Evolutionary conservation across 2,329 filamentous ascomycete genomes (phyloP).

Genomic region (Talaromyces piceae): DNA sequence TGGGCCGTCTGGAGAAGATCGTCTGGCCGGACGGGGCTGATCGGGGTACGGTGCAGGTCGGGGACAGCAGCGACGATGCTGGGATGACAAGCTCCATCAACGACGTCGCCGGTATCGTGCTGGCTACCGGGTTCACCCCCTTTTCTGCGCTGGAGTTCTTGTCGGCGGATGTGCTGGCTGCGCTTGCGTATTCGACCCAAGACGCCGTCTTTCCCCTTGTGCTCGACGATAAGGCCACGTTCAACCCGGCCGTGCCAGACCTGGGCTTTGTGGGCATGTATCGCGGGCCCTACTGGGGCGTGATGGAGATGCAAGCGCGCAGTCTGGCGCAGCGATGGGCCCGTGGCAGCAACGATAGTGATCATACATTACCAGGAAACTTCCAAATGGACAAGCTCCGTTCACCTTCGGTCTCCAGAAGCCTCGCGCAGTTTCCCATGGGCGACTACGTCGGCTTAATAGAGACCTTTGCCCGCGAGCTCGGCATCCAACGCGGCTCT

Average conservation of each 20-base stretch:
- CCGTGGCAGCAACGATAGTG: slow-evolving; percentile 18
- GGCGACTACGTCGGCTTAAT: slow-evolving; percentile 71
- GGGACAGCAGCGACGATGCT: slow-evolving; percentile 13
- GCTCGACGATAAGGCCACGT: slow-evolving; percentile 60
- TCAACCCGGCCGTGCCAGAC: slow-evolving; percentile 53
- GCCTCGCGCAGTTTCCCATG: slow-evolving; percentile 65
- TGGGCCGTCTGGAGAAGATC: slow-evolving; percentile 10
- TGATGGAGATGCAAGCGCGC: slow-evolving; percentile 79
- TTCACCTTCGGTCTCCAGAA: background rate
- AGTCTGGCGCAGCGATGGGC: slow-evolving; percentile 57
- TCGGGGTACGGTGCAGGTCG: slow-evolving; percentile 9
- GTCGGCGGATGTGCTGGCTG: slow-evolving; percentile 46
- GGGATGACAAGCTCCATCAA: slow-evolving; percentile 38
- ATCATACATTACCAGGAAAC: slow-evolving; percentile 19
- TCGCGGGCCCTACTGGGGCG: slow-evolving; percentile 75
- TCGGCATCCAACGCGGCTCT: slow-evolving; percentile 43
- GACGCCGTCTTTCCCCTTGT: slow-evolving; percentile 55
- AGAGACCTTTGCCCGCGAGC: slow-evolving; percentile 57
- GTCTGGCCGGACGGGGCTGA: slow-evolving; percentile 6
- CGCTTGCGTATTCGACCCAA: slow-evolving; percentile 50
- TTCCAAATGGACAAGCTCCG: slow-evolving; percentile 16
- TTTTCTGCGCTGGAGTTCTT: slow-evolving; percentile 57
- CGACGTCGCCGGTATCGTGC: slow-evolving; percentile 59
- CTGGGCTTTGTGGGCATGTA: slow-evolving; percentile 80
- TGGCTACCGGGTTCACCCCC: slow-evolving; percentile 69